phyloP scores from a whole-genome alignment of 2,329 filamentous ascomycete species.

The Fusarium sp. region DNA sequence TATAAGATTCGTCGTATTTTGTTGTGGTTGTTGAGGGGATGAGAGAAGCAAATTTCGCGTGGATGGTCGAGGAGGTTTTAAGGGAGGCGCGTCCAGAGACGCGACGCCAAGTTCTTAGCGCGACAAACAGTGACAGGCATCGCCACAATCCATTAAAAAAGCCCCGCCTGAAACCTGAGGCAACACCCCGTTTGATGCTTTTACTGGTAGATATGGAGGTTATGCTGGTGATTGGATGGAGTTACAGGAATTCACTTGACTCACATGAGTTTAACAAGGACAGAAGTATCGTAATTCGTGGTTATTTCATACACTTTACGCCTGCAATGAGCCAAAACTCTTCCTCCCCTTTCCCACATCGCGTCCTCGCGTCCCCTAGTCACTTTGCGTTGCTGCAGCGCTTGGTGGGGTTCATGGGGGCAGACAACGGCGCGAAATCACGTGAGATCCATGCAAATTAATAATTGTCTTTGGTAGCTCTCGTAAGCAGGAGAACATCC shows the following conservation, averaged over 20 bases:
- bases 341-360: conserved; percentile 16
- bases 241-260: not conserved
- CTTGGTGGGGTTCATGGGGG: conserved; percentile 31
- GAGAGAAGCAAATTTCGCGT: conserved; percentile 36
- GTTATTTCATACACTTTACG: not conserved
- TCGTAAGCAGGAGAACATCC: conserved; percentile 25
- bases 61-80: conserved; percentile 49
- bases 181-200: conserved; percentile 33
- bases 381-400: conserved; percentile 26
- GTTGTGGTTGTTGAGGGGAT: conserved; percentile 39
- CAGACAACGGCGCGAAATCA: conserved; percentile 34
- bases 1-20: conserved; percentile 25
- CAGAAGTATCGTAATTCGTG: not conserved
- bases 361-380: conserved; percentile 30
- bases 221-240: conserved; percentile 11
- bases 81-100: conserved; percentile 49
- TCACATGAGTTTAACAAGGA: not conserved
- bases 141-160: conserved; percentile 44
- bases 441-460: conserved; percentile 37
- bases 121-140: conserved; percentile 40
- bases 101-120: conserved; percentile 50
- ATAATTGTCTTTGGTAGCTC: conserved; percentile 35
- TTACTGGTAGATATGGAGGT: conserved; percentile 1
- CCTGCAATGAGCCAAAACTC: not conserved
- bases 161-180: conserved; percentile 42